Percentiles rank a stretch among this genome's conserved stretches.
Evolutionary conservation across 2,329 filamentous ascomycete species (phyloP).

Genomic region (Alternaria infectoria): DNA sequence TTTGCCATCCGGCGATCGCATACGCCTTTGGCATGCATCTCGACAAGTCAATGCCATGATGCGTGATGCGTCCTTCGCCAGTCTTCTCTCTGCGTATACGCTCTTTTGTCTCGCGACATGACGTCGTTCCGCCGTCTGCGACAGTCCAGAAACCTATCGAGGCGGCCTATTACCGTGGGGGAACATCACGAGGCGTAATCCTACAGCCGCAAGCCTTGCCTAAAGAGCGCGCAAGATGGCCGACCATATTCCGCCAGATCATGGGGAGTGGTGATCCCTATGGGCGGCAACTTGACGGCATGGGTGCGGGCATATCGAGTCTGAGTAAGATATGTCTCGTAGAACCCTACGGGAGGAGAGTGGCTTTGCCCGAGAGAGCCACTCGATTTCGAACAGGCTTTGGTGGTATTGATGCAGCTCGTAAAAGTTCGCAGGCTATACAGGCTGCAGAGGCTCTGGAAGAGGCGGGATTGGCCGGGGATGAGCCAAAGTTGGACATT

Average conservation of each 20-base stretch:
- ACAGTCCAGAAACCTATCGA: constrained; percentile 27
- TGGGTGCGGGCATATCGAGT: constrained; percentile 72
- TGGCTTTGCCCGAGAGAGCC: background rate
- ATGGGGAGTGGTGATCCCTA: constrained; percentile 72
- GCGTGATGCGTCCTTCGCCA: constrained; percentile 31
- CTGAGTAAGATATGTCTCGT: constrained; percentile 76
- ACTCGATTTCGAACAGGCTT: constrained; percentile 13
- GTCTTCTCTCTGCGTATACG: constrained; percentile 22
- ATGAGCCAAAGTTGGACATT: constrained; percentile 54
- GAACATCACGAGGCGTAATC: constrained; percentile 72
- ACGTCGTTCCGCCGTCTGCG: constrained; percentile 6
- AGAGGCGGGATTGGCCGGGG: background rate
- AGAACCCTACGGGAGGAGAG: constrained; percentile 39
- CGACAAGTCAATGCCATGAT: constrained; percentile 17
- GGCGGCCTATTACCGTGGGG: constrained; percentile 70
- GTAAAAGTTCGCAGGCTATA: constrained; percentile 4
- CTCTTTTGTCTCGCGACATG: constrained; percentile 13
- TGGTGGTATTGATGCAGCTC: constrained; percentile 18
- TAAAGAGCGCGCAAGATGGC: constrained; percentile 53
- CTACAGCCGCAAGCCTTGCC: constrained; percentile 63
- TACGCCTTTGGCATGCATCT: background rate
- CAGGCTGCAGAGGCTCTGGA: constrained; percentile 3
- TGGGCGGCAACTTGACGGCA: constrained; percentile 73
- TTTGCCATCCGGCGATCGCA: background rate
- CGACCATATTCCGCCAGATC: constrained; percentile 60